Base-by-base conservation (phyloP, 1,284 basidiomycete species). In the Sphaerobolus stellatus region DNA sequence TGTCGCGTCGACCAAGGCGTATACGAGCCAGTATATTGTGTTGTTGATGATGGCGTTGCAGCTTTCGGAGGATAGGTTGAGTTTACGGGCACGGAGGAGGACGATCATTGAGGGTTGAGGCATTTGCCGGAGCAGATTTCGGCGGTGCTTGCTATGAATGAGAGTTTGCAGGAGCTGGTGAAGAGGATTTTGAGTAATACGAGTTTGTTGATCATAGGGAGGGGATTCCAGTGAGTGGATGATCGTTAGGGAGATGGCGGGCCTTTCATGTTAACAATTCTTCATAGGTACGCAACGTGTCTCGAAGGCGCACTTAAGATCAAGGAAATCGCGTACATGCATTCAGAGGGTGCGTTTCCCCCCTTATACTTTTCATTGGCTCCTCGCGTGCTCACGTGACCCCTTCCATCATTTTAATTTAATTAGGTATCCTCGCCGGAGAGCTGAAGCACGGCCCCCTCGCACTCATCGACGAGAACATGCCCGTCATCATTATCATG, bases 1-100 rank as follows among this genome's bases (percentile, higher is more conserved):
- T 82, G 97, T 99, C 59, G 97, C 97, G 5, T 98, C 95, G n/a
- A 99, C 97, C 61, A 99, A 99, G 88, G 97, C 97, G 3, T 99
- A 99, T 78, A 99, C 96, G 2, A 98, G 95, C 48, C 96, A 99
- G 76, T 99, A 98, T 79, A 95, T 99, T 63, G 97, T 96, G 3
- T 82, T 99, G 52, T 78, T 98, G 73, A 96, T 99, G 90, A 96
- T 99, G 77, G 97, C 97, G 14, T 82, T 99, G 34, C 95, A 98
- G 74, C 82, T 99, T 22, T 95, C 94, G 4, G 95, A 98, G 72
- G 96, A 99, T 74, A 90, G 94, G 48, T 92, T 98, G 69, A 93
- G 92, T 44, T 88, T 98, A 76, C 88, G 87, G 2, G 84, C 89
- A 63, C 90, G 97, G 58, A 85, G 96, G 61, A 88, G 90, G 69